Percentiles rank a stretch among this genome's conserved stretches.
phyloP scores from a whole-genome alignment of 1,139 yeast species.

The Yamadazyma sp. region DNA sequence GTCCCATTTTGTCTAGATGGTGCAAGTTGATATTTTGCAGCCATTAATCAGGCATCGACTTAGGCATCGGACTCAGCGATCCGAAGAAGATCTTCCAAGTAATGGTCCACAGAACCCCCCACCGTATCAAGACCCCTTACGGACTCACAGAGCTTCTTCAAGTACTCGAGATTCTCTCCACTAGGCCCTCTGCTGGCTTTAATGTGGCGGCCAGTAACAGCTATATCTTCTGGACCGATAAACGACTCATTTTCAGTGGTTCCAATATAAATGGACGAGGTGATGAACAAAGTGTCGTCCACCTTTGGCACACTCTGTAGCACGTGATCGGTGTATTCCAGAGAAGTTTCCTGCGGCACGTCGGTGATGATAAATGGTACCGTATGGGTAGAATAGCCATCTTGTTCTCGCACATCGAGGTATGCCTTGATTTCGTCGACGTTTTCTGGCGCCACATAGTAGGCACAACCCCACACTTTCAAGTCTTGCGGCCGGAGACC shows the following conservation, averaged over 20 bases:
- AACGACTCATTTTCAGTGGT: conserved; percentile 78
- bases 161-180: conserved; percentile 76
- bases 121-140: conserved; percentile 44
- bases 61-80: not conserved
- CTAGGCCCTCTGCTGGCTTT: conserved; percentile 67
- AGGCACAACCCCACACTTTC: conserved; percentile 77
- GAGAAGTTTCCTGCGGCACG: conserved; percentile 22
- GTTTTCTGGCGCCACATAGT: conserved; percentile 66
- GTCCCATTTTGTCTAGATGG: too few species aligned
- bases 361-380: conserved; percentile 60
- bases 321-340: conserved; percentile 7
- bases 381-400: conserved; percentile 76
- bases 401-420: conserved; percentile 80
- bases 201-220: conserved; percentile 62
- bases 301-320: conserved; percentile 20
- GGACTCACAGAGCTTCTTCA: conserved; percentile 53
- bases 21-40: not conserved
- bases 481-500: conserved; percentile 44
- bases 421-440: conserved; percentile 64
- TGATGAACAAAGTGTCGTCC: conserved; percentile 40
- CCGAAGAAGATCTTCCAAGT: conserved; percentile 33
- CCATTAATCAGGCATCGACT: not conserved
- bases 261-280: conserved; percentile 77
- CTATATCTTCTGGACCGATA: conserved; percentile 71
- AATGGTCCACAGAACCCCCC: conserved; percentile 32